A percentile compares a stretch with the other conserved stretches of the same genome.
These are phyloP conservation scores for Tinospora cordifolia DNA, from an alignment of 164 flowering plant species.

Conservation along the genomic window DNA sequence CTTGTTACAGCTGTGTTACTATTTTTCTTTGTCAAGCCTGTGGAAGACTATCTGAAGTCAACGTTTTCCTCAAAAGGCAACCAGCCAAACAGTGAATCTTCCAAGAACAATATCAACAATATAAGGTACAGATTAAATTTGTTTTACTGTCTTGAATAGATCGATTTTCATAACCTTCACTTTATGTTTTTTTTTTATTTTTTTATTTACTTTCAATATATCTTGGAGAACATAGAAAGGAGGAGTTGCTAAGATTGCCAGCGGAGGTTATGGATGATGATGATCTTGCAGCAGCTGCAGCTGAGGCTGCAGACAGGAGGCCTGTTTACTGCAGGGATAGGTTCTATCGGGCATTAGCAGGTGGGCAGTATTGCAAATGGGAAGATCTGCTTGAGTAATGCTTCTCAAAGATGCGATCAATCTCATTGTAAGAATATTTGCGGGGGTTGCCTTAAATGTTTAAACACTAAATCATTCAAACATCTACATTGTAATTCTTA, in stretches of 20 bases:
- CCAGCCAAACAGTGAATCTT: constrained; percentile 23
- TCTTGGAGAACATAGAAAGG: constrained; percentile 37
- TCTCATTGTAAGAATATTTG: constrained; percentile 4
- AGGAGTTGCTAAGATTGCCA: constrained; percentile 70
- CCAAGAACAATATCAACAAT: constrained; percentile 38
- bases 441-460: neutral
- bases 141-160: constrained; percentile 3
- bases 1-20: constrained; percentile 61
- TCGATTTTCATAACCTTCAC: constrained; percentile 5
- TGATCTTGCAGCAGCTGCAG: constrained; percentile 91
- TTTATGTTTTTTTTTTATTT: neutral
- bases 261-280: constrained; percentile 66
- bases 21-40: constrained; percentile 73
- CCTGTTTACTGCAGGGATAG: constrained; percentile 96
- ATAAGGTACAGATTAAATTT: constrained; percentile 35
- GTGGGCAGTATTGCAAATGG: constrained; percentile 99
- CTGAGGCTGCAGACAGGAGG: constrained; percentile 95
- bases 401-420: constrained; percentile 5
- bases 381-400: constrained; percentile 66
- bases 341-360: constrained; percentile 88
- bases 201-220: neutral
- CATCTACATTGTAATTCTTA: constrained; percentile 6
- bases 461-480: constrained; percentile 7
- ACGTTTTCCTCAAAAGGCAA: constrained; percentile 29
- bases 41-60: constrained; percentile 50